Conservation (phyloP, 2,329 filamentous ascomycete species). For the Aspergillus carbonarius region DNA sequence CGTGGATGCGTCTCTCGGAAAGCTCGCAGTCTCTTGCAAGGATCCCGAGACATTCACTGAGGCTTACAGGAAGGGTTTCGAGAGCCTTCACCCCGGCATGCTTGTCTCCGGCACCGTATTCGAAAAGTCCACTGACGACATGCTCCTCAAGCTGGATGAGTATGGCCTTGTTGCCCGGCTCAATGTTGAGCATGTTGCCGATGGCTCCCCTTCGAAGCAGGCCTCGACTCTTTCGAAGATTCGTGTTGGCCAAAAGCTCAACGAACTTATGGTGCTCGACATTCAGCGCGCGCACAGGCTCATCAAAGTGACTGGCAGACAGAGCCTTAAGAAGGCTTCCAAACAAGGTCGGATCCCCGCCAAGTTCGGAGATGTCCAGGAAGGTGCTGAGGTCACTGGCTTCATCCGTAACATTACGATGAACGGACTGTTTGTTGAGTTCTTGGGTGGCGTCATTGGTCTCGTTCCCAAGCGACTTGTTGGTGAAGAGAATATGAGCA, state of each 20-base stretch:
- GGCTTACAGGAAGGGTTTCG: conserved; percentile 70
- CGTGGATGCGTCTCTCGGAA: conserved; percentile 67
- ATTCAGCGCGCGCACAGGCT: conserved; percentile 76
- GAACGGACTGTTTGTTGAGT: conserved; percentile 84
- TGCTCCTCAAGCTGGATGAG: conserved; percentile 73
- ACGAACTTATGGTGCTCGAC: conserved; percentile 80
- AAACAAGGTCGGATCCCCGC: conserved; percentile 71
- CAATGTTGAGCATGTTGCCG: conserved; percentile 74
- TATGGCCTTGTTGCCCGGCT: conserved; percentile 76
- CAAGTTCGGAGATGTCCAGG: conserved; percentile 68
- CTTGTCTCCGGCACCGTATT: conserved; percentile 75
- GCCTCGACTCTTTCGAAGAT: conserved; percentile 76
- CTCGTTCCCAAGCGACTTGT: conserved; percentile 78
- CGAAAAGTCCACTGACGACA: conserved; percentile 75
- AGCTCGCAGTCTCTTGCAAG: conserved; percentile 89
- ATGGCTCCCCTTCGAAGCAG: conserved; percentile 79
- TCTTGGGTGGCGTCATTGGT: conserved; percentile 73
- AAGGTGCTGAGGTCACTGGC: conserved; percentile 68
- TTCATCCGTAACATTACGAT: conserved; percentile 83
- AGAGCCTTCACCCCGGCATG: conserved; percentile 69
- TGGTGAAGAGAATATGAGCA: conserved; percentile 63
- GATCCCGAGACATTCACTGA: conserved; percentile 77
- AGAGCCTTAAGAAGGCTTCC: conserved; percentile 73
- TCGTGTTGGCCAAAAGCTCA: conserved; percentile 76
- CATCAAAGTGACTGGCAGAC: conserved; percentile 77